Base-by-base conservation (phyloP, 2,329 filamentous ascomycete species). In the Aspergillus sclerotialis region DNA sequence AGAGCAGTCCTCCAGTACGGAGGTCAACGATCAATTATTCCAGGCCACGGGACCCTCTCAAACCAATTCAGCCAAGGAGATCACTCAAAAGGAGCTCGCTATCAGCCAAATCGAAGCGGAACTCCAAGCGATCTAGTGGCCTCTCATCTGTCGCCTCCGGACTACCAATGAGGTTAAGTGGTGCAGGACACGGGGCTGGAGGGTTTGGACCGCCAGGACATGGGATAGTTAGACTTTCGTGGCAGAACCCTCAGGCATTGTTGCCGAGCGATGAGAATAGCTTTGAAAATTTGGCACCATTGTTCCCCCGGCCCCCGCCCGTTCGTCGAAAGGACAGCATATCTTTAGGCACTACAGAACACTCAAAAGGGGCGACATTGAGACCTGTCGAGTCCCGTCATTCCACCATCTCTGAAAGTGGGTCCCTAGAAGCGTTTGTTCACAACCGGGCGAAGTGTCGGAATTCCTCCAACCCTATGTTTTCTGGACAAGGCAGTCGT, bases 121-220 rank as follows among this genome's bases (percentile, higher is more conserved):
- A 56, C 38, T 63, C 60, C 1, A 60, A 52, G 35, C 56, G 57
- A 14, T 62, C 59, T 1, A 63, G 60, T 37, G 59, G 60, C 4
- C 55, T 63, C 12, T 61, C 58, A 4, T 48, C 55, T 11, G 45
- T 60, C 16, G 55, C 58, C 14, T 46, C 58, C 5, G 61, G 61
- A 7, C 45, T 65, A 19, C 61, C 63, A 0, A 45, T 58, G n/a
- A 48, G 63, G 36, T 46, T 60, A 12, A 65, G 61, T 33, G 63
- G 63, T 12, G 62, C 61, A 12, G 62, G 62, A 3, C 62, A 65
- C 43, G 63, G 63, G 4, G 56, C 59, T 3, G 62, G 63, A 26
- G 59, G 60, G 4, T 53, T 63, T 11, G 54, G 57, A n/a, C 53
- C 57, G 19, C 49, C 56, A 4, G 55, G 58, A 7, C 49, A 56